Percentiles rank a stretch among this genome's conserved stretches.
Evolutionary conservation across 202 grass and related monocot species (phyloP).

Genomic region (Brachypodium distachyon): DNA sequence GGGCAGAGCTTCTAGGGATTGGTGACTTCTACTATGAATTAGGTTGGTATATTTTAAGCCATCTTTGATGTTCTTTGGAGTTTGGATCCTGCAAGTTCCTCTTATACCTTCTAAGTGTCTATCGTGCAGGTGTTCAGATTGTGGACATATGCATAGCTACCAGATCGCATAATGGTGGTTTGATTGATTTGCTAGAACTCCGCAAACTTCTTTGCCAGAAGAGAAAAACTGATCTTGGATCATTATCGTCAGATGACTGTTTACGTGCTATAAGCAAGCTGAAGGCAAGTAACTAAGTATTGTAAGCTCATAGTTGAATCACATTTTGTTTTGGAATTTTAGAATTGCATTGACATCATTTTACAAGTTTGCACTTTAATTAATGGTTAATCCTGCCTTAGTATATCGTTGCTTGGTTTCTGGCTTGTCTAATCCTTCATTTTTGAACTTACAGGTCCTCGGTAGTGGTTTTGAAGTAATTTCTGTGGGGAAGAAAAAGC

Average conservation of each 20-base stretch:
- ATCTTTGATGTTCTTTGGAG: not conserved
- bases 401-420: not conserved
- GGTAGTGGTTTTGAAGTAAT: constrained; percentile 99
- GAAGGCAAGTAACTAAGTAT: constrained; percentile 52
- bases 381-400: not conserved
- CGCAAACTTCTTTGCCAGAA: constrained; percentile 61
- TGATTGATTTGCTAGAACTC: constrained; percentile 86
- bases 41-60: constrained; percentile 40
- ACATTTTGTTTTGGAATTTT: not conserved
- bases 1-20: constrained; percentile 91
- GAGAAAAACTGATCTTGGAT: constrained; percentile 54
- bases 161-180: constrained; percentile 65
- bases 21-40: constrained; percentile 96
- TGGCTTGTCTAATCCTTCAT: not conserved
- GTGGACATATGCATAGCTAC: constrained; percentile 95
- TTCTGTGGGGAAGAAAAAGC: constrained; percentile 75
- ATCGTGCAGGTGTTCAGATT: constrained; percentile 80
- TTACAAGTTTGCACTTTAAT: not conserved
- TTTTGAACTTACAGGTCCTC: constrained; percentile 50
- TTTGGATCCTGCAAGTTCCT: not conserved
- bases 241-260: constrained; percentile 89
- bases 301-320: not conserved
- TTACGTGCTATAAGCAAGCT: constrained; percentile 94
- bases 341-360: not conserved
- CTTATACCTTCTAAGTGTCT: not conserved